These are phyloP conservation scores for Eutrema heterophyllum DNA, from an alignment of 345 rosid genomes.

Conservation along the genomic window DNA sequence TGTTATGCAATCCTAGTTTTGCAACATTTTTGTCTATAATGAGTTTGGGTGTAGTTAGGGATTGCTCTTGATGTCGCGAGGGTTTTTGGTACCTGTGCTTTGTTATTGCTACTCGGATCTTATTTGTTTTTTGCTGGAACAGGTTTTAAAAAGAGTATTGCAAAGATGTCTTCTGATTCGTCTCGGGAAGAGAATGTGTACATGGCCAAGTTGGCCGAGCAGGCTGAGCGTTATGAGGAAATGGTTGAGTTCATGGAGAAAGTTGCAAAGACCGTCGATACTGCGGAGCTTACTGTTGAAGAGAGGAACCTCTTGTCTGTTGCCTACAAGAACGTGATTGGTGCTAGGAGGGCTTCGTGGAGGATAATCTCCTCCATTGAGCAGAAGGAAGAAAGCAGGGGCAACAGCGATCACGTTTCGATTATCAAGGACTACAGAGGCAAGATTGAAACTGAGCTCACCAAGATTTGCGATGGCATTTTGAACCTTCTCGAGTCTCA, in stretches of 20 bases:
- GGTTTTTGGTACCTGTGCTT: background rate
- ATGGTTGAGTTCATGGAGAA: conserved; percentile 99
- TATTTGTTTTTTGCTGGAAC: background rate
- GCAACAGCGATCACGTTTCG: conserved; percentile 75
- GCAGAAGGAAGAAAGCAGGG: conserved; percentile 97
- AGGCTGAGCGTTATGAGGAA: conserved; percentile 96
- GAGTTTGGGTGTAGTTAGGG: background rate
- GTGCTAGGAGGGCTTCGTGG: conserved; percentile 98
- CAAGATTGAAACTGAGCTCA: conserved; percentile 83
- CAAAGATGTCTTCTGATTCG: conserved; percentile 61
- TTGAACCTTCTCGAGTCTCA: conserved; percentile 81
- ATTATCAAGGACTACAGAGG: conserved; percentile 82
- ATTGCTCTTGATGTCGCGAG: background rate
- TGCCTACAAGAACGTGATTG: conserved; percentile 96
- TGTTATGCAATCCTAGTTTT: background rate
- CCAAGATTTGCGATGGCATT: conserved; percentile 88
- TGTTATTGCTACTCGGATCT: background rate
- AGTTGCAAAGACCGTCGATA: conserved; percentile 76
- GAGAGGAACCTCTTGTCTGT: conserved; percentile 95
- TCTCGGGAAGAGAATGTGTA: conserved; percentile 91
- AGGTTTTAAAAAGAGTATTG: conserved; percentile 13
- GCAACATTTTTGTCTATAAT: background rate
- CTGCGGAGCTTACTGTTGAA: conserved; percentile 88
- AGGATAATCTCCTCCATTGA: conserved; percentile 96
- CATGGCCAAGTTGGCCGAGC: conserved; percentile 96